phyloP scores from a whole-genome alignment of 1,139 yeast species.

The Candida labiduridarum region DNA sequence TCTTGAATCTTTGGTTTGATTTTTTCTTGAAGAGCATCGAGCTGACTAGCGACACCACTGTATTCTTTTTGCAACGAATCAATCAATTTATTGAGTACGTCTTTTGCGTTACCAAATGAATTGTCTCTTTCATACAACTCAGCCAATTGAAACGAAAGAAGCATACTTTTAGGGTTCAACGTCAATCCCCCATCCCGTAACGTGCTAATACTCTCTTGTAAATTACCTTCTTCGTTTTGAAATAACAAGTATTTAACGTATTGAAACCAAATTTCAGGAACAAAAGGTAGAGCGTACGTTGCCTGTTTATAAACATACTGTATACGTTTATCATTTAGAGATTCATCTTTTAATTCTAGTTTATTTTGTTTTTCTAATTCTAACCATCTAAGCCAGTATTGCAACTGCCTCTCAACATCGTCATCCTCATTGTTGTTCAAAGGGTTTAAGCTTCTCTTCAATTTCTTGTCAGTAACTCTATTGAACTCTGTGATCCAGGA shows the following conservation, averaged over 20 bases:
- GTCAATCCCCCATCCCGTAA: slow-evolving; percentile 53
- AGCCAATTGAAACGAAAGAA: slow-evolving; percentile 67
- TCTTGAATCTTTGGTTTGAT: slow-evolving; percentile 12
- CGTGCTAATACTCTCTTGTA: slow-evolving; percentile 38
- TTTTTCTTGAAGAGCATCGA: slow-evolving; percentile 27
- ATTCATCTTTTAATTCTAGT: slow-evolving; percentile 55
- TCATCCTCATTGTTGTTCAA: slow-evolving; percentile 10
- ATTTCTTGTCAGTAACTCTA: slow-evolving; percentile 49
- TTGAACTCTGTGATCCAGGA: slow-evolving; percentile 73
- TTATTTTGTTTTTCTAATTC: slow-evolving; percentile 77
- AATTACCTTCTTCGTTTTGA: slow-evolving; percentile 37
- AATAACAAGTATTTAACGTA: slow-evolving; percentile 40
- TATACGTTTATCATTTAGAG: slow-evolving; percentile 58
- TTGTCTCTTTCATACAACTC: slow-evolving; percentile 68
- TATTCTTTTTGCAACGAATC: slow-evolving; percentile 39
- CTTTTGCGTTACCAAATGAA: slow-evolving; percentile 54
- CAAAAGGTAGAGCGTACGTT: slow-evolving; percentile 65
- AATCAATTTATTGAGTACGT: slow-evolving; percentile 53
- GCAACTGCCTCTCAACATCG: slow-evolving; percentile 40
- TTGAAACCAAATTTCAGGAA: slow-evolving; percentile 86
- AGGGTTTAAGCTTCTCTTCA: slow-evolving; percentile 44
- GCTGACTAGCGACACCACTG: slow-evolving; percentile 21
- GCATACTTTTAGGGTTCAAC: slow-evolving; percentile 72
- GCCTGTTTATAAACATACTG: slow-evolving; percentile 76
- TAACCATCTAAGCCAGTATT: slow-evolving; percentile 75